phyloP scores from a whole-genome alignment of 176 grass and related monocot genomes.

The Oryza meridionalis region DNA sequence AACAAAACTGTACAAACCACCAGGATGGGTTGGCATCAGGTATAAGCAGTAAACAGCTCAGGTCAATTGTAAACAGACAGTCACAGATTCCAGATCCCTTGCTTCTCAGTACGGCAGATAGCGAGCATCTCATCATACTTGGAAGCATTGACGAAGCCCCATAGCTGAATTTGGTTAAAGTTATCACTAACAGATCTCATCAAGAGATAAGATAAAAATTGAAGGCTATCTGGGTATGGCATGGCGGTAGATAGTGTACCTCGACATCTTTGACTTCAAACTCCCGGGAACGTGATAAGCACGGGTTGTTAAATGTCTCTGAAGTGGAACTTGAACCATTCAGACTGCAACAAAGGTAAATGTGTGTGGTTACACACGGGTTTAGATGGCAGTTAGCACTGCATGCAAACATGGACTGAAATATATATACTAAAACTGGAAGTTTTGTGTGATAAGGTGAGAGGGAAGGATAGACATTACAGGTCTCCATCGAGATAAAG shows the following conservation, averaged over 20 bases:
- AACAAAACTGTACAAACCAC: conserved; percentile 50
- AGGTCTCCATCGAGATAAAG: conserved; percentile 91
- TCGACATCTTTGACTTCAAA: conserved; percentile 92
- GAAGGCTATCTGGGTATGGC: background rate
- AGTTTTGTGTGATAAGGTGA: background rate
- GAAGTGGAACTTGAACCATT: conserved; percentile 90
- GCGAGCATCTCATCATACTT: conserved; percentile 82
- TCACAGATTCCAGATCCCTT: conserved; percentile 86
- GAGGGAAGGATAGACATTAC: conserved; percentile 48
- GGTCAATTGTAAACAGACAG: background rate
- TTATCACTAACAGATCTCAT: conserved; percentile 12
- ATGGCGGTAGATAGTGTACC: conserved; percentile 32
- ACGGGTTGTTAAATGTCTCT: conserved; percentile 85
- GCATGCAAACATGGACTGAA: background rate
- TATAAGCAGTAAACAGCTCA: background rate
- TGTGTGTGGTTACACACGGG: background rate
- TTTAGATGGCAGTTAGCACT: background rate
- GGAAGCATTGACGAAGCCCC: conserved; percentile 88
- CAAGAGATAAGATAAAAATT: background rate
- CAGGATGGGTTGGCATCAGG: background rate
- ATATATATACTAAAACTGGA: background rate
- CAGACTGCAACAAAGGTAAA: conserved; percentile 55
- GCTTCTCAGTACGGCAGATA: conserved; percentile 68
- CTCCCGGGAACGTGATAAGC: conserved; percentile 73
- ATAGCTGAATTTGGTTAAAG: conserved; percentile 58